Evolutionary conservation across 148 eudicot genomes (phyloP).

Genomic region (Spergularia bocconei): DNA sequence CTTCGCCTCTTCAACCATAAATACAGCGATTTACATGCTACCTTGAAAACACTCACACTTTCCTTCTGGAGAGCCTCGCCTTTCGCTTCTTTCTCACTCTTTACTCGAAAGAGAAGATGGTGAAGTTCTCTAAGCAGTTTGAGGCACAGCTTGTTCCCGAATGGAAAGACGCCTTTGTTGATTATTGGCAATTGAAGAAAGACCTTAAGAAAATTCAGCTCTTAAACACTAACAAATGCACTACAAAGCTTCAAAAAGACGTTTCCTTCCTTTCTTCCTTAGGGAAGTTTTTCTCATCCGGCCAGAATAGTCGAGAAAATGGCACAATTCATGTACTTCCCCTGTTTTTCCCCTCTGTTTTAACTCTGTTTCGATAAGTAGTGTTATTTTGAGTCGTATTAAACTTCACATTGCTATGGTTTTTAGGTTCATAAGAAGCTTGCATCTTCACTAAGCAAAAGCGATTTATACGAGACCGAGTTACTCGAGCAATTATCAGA

Average conservation of each 20-base stretch:
- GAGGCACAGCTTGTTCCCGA: conserved; percentile 90
- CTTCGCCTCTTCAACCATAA: conserved; percentile 35
- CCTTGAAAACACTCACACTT: conserved; percentile 43
- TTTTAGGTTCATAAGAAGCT: conserved; percentile 73
- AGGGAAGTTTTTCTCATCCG: conserved; percentile 48
- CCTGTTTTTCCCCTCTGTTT: conserved; percentile 19
- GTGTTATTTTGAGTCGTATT: not conserved
- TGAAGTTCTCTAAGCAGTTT: conserved; percentile 79
- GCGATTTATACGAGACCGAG: conserved; percentile 73
- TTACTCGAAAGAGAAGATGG: conserved; percentile 31
- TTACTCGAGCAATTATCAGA: conserved; percentile 75
- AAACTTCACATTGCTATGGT: not conserved
- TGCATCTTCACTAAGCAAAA: conserved; percentile 56
- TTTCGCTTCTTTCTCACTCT: not conserved
- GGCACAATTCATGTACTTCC: conserved; percentile 64
- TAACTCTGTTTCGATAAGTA: not conserved
- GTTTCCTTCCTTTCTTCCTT: conserved; percentile 46
- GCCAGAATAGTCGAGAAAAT: conserved; percentile 42
- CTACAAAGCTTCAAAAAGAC: conserved; percentile 29
- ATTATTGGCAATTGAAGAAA: conserved; percentile 71
- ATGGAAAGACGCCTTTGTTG: conserved; percentile 97
- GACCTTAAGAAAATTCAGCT: conserved; percentile 69
- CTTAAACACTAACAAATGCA: conserved; percentile 24
- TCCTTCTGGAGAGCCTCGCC: not conserved
- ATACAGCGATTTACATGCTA: conserved; percentile 33